Conservation (phyloP, 2,329 filamentous ascomycete species). For the Aureobasidium melanogenum region DNA sequence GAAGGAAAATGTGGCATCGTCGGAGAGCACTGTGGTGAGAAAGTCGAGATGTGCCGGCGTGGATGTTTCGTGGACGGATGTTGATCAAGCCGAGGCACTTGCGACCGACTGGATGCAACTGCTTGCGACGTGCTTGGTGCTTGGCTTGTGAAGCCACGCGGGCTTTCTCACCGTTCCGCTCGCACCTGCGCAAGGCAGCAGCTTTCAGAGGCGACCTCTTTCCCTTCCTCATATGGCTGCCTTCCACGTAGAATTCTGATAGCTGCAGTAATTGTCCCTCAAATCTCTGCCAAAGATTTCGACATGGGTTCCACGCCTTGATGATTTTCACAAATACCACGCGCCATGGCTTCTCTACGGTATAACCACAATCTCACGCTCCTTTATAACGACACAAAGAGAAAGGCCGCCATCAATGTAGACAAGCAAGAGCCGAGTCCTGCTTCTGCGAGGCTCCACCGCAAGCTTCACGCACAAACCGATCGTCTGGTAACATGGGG, state of each 20-base stretch:
- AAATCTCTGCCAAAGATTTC: background rate
- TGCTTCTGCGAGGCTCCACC: slow-evolving; percentile 62
- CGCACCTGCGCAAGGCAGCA: slow-evolving; percentile 8
- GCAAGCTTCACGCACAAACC: slow-evolving; percentile 71
- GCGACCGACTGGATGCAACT: background rate
- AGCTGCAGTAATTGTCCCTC: background rate
- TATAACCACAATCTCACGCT: slow-evolving; percentile 44
- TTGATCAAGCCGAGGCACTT: slow-evolving; percentile 5
- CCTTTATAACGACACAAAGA: slow-evolving; percentile 75
- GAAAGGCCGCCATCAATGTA: slow-evolving; percentile 52
- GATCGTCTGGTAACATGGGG: slow-evolving; percentile 73
- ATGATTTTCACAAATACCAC: background rate
- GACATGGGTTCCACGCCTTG: background rate
- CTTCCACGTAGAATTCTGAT: background rate
- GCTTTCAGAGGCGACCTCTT: background rate
- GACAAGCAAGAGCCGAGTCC: slow-evolving; percentile 53
- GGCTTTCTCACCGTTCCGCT: slow-evolving; percentile 8
- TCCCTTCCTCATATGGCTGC: slow-evolving; percentile 9
- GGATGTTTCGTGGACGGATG: background rate
- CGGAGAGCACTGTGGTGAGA: background rate
- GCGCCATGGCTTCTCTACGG: background rate
- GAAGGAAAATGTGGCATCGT: slow-evolving; percentile 10
- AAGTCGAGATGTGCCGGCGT: background rate
- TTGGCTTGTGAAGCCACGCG: slow-evolving; percentile 8
- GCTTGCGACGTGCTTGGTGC: background rate